Evolutionary conservation across 106 monocot species (phyloP), one percentile per base, ranked within the genome.

Genomic region (Dioscorea alata): DNA sequence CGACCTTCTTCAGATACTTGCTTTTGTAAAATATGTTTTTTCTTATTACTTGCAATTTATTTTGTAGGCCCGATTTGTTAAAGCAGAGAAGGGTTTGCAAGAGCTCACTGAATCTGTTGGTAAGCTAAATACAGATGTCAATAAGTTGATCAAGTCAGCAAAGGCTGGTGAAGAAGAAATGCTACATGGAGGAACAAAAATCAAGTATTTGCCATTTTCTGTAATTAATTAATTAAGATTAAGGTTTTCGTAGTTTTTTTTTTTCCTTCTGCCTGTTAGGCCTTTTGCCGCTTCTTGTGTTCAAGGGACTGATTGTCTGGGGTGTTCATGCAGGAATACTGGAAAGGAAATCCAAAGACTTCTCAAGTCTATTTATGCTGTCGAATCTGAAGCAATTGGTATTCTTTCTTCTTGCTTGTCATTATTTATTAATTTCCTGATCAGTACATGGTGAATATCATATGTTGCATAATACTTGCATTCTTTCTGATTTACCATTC

Each of bases 341-440:
- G 79, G 80, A 59, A 66, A 49, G 17, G 71, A 84, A 76, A 80
- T 84, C 25, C 84, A 73, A 61, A 72, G 76, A 35, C 84, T 84
- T 72, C 64, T 61, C 50, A 72, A 69, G 19, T 76, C 72, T 68
- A 76, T 80, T 49, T 61, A 69, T 63, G 80, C 58, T 64, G 50
- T 71, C 21, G 84, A 80, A 80, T 69, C 80, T 53, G 34, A 76
- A 56, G 75, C 80, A 24, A 34, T 67, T 49, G 84, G 84, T 84
- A 83, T 12, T 18, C 49, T 50, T 23, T 65, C 48, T 61, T 63
- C 16, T 13, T 16, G 10, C 23, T 16, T 5, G 17, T 61, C 13
- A 58, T 32, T 21, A 15, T 63, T 63, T 64, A 54, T 35, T 49
- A 25, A 69, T 5, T 2, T 1, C 59, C 7, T 14, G 15, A 60